Evolutionary conservation across 768 basidiomycete genomes (phyloP).

Genomic region (Vararia minispora): DNA sequence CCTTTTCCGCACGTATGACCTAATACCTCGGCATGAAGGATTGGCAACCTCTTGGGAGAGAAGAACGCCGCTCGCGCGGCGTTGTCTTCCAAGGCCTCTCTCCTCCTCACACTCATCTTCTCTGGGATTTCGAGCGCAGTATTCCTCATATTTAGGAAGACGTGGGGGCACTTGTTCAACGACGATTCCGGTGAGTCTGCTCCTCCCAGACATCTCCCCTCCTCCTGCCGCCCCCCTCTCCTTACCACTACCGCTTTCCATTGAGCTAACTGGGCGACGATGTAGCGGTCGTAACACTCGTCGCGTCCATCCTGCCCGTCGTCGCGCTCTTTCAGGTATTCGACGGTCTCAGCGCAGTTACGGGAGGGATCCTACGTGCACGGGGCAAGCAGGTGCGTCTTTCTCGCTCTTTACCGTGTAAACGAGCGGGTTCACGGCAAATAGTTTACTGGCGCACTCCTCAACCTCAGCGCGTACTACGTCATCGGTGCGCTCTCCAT

Average conservation of each 20-base stretch:
- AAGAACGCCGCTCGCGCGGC: conserved; percentile 62
- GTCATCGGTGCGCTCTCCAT: conserved; percentile 38
- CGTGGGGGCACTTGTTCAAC: conserved; percentile 53
- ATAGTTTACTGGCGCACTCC: conserved; percentile 60
- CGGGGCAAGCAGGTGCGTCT: conserved; percentile 57
- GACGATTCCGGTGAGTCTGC: conserved; percentile 29
- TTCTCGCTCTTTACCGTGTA: background rate
- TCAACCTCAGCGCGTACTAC: conserved; percentile 80
- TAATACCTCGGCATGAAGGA: conserved; percentile 28
- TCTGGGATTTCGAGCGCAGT: conserved; percentile 45
- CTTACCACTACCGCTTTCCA: background rate
- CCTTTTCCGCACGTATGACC: background rate
- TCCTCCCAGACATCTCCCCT: background rate
- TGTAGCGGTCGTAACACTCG: conserved; percentile 30
- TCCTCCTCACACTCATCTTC: conserved; percentile 57
- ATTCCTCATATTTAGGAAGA: conserved; percentile 32
- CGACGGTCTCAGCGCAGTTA: conserved; percentile 62
- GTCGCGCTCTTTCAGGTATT: conserved; percentile 79
- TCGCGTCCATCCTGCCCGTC: conserved; percentile 43
- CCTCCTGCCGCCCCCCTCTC: background rate
- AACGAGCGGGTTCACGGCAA: background rate
- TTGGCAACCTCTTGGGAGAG: conserved; percentile 85
- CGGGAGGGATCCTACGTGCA: conserved; percentile 72
- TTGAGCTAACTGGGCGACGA: conserved; percentile 1
- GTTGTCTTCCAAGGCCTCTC: conserved; percentile 49